phyloP scores from a whole-genome alignment of 164 flowering plant species.

The Protea cynaroides region DNA sequence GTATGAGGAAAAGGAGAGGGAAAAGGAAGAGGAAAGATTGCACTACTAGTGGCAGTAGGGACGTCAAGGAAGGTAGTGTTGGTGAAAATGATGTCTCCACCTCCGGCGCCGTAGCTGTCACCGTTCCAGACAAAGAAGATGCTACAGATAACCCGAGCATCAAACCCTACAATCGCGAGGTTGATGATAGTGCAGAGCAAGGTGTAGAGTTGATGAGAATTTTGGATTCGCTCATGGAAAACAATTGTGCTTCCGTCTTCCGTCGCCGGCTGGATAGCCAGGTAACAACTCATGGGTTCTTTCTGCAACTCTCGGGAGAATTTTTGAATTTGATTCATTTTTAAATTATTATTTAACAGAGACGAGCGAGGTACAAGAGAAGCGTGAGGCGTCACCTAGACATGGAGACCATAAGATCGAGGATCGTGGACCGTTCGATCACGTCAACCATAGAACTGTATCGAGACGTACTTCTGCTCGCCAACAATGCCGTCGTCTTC shows the following conservation, averaged over 20 bases:
- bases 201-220: constrained; percentile 34
- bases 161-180: constrained; percentile 11
- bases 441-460: constrained; percentile 45
- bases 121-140: constrained; percentile 27
- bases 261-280: constrained; percentile 61
- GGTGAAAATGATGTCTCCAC: constrained; percentile 49
- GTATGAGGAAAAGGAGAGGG: constrained; percentile 57
- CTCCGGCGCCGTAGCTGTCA: constrained; percentile 19
- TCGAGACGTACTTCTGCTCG: constrained; percentile 66
- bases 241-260: constrained; percentile 43
- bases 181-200: constrained; percentile 8
- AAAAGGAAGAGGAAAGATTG: constrained; percentile 69
- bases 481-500: constrained; percentile 67
- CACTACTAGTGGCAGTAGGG: constrained; percentile 11
- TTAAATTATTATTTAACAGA: no score
- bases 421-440: constrained; percentile 31
- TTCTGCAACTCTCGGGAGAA: no score
- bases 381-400: constrained; percentile 64
- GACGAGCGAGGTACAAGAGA: constrained; percentile 66
- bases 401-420: constrained; percentile 51
- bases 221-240: constrained; percentile 37
- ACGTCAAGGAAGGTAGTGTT: constrained; percentile 43
- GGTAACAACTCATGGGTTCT: no score
- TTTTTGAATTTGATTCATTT: no score
- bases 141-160: constrained; percentile 20